Base-by-base conservation (phyloP, 2,329 filamentous ascomycete genomes). In the Fusarium compactum region DNA sequence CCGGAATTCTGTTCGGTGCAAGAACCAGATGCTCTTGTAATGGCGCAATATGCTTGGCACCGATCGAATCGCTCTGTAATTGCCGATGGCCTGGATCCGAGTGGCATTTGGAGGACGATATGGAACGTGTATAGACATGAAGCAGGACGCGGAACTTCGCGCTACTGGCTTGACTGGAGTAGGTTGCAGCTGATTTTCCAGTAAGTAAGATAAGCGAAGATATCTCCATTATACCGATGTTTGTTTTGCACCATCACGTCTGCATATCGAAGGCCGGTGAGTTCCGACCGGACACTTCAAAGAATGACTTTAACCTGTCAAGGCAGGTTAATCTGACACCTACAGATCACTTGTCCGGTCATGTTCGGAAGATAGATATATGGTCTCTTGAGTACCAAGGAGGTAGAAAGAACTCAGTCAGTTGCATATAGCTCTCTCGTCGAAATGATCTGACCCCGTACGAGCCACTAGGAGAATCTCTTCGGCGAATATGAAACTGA, bases 291-390 rank as follows among this genome's bases (percentile, higher is more conserved):
- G 16, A 16, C 5, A 41, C 30, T 22, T 29, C n/a, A 25, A 24
- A 34, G n/a, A 43, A 34, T 16, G 4, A 12, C 25, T 22, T 34
- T 14, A 8, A 5, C 24, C 20, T 22, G 32, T 6, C 20, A 44
- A 29, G 12, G 15, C 30, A 27, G 12, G 14, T 25, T 18, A 18
- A 56, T 70, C 38, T 52, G 53, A 48, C 48, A 57, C 25, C 44
- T 38, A 41, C 43, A 63, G 53, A 48, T 62, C 56, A 45, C 38
- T 38, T 18, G 14, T 16, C 24, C 24, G 34, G 27, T 12, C 12
- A 12, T 29, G 24, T 11, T 25, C 6, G 18, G 18, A 16, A 20
- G 34, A 34, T 25, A 14, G 18, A 27, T 55, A 32, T 38, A 15
- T 30, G 25, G 25, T 27, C 9, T 27, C 8, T 9, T n/a, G 12